These are phyloP conservation scores for Pseudocercospora crystallina DNA, from an alignment of 2,329 filamentous ascomycete genomes.

Conservation along the genomic window DNA sequence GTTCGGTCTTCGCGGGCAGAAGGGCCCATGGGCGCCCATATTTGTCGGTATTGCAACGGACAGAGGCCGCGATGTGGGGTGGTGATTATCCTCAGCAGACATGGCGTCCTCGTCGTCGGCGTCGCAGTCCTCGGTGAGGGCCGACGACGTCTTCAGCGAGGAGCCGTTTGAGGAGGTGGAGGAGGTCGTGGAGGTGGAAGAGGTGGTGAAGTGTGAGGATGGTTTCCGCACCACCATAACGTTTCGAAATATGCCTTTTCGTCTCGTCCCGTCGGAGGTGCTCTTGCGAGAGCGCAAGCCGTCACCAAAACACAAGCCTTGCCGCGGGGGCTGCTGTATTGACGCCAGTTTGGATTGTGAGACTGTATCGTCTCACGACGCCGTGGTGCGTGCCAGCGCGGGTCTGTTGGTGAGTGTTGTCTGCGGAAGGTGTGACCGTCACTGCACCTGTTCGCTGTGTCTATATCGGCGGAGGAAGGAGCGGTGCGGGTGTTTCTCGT, in stretches of 20 bases:
- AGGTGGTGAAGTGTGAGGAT: slow-evolving; percentile 29
- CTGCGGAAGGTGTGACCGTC: no score
- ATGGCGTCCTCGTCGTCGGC: slow-evolving; percentile 53
- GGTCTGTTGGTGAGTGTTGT: no score
- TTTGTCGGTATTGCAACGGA: slow-evolving; percentile 51
- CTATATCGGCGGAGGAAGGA: no score
- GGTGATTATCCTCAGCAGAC: slow-evolving; percentile 43
- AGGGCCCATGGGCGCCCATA: slow-evolving; percentile 46
- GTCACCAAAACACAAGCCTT: slow-evolving; percentile 27
- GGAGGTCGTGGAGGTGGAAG: slow-evolving; percentile 25
- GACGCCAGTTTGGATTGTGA: slow-evolving; percentile 35
- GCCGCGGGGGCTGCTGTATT: slow-evolving; percentile 33
- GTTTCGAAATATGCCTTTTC: slow-evolving; percentile 27
- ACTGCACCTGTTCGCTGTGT: no score
- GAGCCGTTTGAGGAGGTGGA: slow-evolving; percentile 25
- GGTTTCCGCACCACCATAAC: slow-evolving; percentile 27
- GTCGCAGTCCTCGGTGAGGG: slow-evolving; percentile 36
- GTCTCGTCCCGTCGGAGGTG: slow-evolving; percentile 16
- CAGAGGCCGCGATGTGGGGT: slow-evolving; percentile 43
- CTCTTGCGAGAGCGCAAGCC: slow-evolving; percentile 15
- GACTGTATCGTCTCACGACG: slow-evolving; percentile 24
- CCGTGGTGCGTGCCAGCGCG: slow-evolving; percentile 13
- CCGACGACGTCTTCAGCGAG: slow-evolving; percentile 27
- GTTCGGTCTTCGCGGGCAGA: slow-evolving; percentile 65
- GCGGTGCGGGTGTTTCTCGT: no score